Percentiles rank a stretch among this genome's conserved stretches.
These are phyloP conservation scores for Skeletonema grethae DNA, from an alignment of 108 stramenopile species.

Conservation along the genomic window DNA sequence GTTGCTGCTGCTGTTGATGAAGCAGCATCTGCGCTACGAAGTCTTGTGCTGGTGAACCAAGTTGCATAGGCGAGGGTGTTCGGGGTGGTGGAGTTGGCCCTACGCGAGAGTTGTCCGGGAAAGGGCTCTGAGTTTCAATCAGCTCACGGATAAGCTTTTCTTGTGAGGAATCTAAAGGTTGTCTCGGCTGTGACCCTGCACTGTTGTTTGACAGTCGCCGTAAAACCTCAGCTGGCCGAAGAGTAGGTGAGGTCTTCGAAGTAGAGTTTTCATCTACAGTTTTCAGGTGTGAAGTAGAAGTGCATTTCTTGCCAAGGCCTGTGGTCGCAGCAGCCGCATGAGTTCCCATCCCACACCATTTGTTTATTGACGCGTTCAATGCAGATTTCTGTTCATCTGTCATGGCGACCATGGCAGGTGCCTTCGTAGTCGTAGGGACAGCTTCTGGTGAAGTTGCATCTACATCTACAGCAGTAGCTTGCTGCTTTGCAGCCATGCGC, in stretches of 20 bases:
- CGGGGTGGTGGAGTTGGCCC: background rate
- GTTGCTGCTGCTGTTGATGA: background rate
- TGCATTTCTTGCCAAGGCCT: background rate
- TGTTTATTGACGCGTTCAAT: slow-evolving; percentile 32
- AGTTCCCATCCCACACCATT: slow-evolving; percentile 36
- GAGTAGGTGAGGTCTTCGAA: background rate
- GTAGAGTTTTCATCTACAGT: background rate
- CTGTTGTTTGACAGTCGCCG: background rate
- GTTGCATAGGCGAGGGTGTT: background rate
- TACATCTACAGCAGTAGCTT: background rate
- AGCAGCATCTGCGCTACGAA: background rate
- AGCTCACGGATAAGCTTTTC: background rate
- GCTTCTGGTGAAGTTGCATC: background rate
- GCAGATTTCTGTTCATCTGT: slow-evolving; percentile 10
- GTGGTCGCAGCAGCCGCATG: background rate
- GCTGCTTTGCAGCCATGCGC: slow-evolving; percentile 36
- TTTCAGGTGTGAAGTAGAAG: background rate
- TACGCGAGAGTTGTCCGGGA: background rate
- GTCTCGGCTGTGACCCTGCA: background rate
- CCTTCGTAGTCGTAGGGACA: background rate
- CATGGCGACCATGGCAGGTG: slow-evolving; percentile 1
- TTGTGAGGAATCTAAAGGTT: background rate
- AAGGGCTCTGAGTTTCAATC: background rate
- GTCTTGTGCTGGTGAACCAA: background rate
- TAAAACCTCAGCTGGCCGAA: background rate